Evolutionary conservation across 176 grass and related monocot species (phyloP), one percentile per base, ranked within the genome.

Genomic region (Poa annua): DNA sequence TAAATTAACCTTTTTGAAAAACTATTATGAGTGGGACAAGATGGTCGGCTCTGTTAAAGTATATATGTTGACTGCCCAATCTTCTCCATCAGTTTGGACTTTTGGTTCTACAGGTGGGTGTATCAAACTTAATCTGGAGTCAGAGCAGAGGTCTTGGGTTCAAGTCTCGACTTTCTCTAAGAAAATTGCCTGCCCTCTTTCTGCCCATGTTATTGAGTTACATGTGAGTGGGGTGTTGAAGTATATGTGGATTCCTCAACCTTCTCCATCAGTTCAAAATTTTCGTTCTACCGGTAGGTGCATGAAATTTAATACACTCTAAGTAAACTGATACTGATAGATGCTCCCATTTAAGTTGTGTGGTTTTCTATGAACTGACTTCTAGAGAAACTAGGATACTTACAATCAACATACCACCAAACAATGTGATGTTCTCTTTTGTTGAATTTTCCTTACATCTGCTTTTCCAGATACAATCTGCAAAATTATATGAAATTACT

Each of bases 341-440:
- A 63, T 86, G 3, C 71, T 6, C 36, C 39, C 9, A 51, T 73
- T 56, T 64, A 16, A 14, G 7, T 86, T 86, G 13, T 25, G 11
- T 32, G 13, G 33, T 11, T 72, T 82, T 82, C 25, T 68, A 73
- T 39, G n/a, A 79, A 61, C 32, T 64, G 41, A 80, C 54, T 64
- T 64, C 9, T 44, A 64, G 50, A 73, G 41, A 52, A 86, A 80
- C 26, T 80, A 41, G 32, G 54, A 51, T 51, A 63, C 92, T 87
- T 89, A 94, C 92, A 81, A 94, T 91, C 62, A 94, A 66, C 65
- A 71, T 71, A 66, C 36, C 71, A 55, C 92, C 89, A 82, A 87
- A 87, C 65, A 94, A 70, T 71, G 52, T 49, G 4, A 80, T 80
- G 33, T 85, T 17, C 89, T 94, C 86, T 57, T 87, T 91, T 66